A percentile compares a stretch with the other conserved stretches of the same genome.
These are phyloP conservation scores for Aphanomyces invadans DNA, from an alignment of 352 stramenopile species.

Conservation along the genomic window DNA sequence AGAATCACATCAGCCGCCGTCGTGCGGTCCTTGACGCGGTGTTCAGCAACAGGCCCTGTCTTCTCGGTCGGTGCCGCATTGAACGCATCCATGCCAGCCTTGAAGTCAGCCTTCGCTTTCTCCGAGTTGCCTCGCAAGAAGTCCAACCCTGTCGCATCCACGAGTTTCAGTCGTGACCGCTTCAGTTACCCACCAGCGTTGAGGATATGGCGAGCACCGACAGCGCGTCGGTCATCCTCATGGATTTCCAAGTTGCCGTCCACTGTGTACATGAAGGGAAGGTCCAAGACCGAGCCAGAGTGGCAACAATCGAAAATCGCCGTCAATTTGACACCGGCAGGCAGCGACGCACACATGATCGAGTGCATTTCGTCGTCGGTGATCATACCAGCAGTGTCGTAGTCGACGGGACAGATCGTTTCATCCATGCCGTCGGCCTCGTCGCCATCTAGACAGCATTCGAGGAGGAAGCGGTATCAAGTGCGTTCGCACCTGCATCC, in stretches of 20 bases:
- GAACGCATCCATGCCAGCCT: neutral
- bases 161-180: neutral
- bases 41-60: constrained; percentile 9
- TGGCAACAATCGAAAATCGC: constrained; percentile 63
- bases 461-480: constrained; percentile 13
- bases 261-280: constrained; percentile 49
- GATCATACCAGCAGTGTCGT: constrained; percentile 34
- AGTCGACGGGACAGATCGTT: constrained; percentile 43
- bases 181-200: neutral
- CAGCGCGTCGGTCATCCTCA: constrained; percentile 8
- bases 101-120: constrained; percentile 30
- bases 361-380: constrained; percentile 39
- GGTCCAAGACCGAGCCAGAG: constrained; percentile 52
- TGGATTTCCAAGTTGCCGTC: constrained; percentile 25
- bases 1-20: constrained; percentile 32
- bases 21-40: constrained; percentile 17
- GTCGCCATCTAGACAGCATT: constrained; percentile 31
- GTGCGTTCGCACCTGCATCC: constrained; percentile 18
- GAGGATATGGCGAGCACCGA: constrained; percentile 6
- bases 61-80: neutral
- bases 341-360: constrained; percentile 29
- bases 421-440: constrained; percentile 46
- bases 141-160: neutral
- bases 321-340: constrained; percentile 34
- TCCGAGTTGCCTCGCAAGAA: constrained; percentile 28